phyloP scores from a whole-genome alignment of 345 rosid species.

The Gossypium bickii region DNA sequence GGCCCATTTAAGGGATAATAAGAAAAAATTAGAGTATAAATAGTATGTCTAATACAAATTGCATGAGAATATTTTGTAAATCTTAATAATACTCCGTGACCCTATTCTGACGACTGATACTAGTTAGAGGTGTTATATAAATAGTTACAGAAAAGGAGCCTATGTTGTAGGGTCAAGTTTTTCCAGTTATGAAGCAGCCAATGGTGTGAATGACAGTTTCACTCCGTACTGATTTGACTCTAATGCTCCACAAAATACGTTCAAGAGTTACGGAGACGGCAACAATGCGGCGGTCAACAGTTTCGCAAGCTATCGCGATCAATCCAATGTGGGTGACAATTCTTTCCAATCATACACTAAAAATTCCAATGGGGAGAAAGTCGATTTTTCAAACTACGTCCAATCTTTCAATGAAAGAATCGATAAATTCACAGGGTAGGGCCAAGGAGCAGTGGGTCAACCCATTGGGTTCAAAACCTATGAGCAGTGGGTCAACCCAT shows the following conservation, averaged over 20 bases:
- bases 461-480: constrained; percentile 41
- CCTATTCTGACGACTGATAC: too few relatives aligned
- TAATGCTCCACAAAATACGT: constrained; percentile 59
- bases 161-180: constrained; percentile 70
- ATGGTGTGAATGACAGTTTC: constrained; percentile 57
- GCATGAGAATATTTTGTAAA: too few relatives aligned
- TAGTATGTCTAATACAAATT: too few relatives aligned
- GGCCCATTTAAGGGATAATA: too few relatives aligned
- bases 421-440: constrained; percentile 42
- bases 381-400: constrained; percentile 42
- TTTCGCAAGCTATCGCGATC: constrained; percentile 54
- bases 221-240: constrained; percentile 56
- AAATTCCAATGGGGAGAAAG: constrained; percentile 40
- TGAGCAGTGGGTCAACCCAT: constrained; percentile 28
- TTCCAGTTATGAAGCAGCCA: constrained; percentile 49
- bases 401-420: constrained; percentile 41
- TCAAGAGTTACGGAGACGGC: constrained; percentile 50
- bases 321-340: constrained; percentile 56
- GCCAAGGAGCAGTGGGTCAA: constrained; percentile 31
- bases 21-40: too few relatives aligned
- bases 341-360: constrained; percentile 59
- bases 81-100: rapidly evolving
- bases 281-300: constrained; percentile 40
- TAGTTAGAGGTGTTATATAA: background rate
- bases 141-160: constrained; percentile 43